A percentile compares a stretch with the other conserved stretches of the same genome.
Evolutionary conservation across 2,329 filamentous ascomycete genomes (phyloP).

Genomic region (Talaromyces sp.): DNA sequence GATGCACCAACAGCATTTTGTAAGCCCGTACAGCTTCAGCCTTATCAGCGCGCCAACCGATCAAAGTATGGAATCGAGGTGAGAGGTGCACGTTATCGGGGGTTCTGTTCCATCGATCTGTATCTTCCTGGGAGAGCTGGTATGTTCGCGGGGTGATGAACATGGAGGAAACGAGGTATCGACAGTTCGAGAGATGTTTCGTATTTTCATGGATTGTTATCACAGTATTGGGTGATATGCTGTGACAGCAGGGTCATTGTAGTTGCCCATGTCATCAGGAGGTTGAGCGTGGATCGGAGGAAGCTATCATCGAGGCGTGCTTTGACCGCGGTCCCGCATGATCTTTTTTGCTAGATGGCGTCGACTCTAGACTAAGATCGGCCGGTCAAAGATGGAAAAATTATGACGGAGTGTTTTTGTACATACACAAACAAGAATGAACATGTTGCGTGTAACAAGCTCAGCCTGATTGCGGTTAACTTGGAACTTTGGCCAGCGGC

Average conservation of each 20-base stretch:
- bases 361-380: neutral
- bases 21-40: constrained; percentile 26
- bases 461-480: neutral
- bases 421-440: neutral
- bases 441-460: neutral
- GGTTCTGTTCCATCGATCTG: constrained; percentile 31
- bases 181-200: neutral
- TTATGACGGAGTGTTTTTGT: neutral
- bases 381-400: neutral
- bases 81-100: constrained; percentile 25
- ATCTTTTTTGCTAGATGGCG: neutral
- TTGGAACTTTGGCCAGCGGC: neutral
- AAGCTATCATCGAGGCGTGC: constrained; percentile 6
- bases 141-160: constrained; percentile 46
- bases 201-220: neutral
- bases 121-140: constrained; percentile 38
- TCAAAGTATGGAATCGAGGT: constrained; percentile 33
- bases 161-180: constrained; percentile 32
- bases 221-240: neutral
- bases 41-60: constrained; percentile 35
- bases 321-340: constrained; percentile 4
- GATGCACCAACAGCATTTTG: constrained; percentile 84
- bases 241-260: constrained; percentile 1
- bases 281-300: neutral
- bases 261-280: neutral